Evolutionary conservation across 1,284 basidiomycete genomes (phyloP), one percentile per base, ranked within the genome.

Genomic region (Rhodotorula glutinis): DNA sequence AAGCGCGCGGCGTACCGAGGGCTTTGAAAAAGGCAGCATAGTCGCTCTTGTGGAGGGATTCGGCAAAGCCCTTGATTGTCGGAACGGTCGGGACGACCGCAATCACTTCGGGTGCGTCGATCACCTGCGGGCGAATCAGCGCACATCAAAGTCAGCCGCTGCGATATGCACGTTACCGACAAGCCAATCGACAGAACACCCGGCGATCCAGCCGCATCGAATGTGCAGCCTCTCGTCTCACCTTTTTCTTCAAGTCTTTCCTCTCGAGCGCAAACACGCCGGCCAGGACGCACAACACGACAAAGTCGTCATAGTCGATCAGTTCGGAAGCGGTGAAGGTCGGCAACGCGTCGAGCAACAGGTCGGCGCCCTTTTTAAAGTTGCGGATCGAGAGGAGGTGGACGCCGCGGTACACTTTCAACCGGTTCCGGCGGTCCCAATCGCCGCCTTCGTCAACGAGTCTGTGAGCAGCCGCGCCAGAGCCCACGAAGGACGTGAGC

Each of bases 361-460:
- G 86, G 87, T 92, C 80, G 9, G 78, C 76, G 17, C 76, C 78
- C 40, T 73, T 70, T 88, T 87, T 65, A 76, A 85, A 85, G 60
- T 84, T 80, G 49, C 95, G 88, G 66, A 93, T 88, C 25, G 91
- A 91, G 44, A 96, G 82, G 41, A 89, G 82, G 77, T 96, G 90
- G 2, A 96, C 81, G 49, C 90, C 94, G 62, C 88, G 86, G 82
- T 98, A 98, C 49, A 97, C 95, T 79, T 98, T 98, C 73, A 98
- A 86, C 54, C 94, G 85, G 79, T 98, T 98, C 41, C 93, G 85
- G 63, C 96, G 84, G 79, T 98, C 95, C 95, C 95, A 98, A 79
- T 98, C 95, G 55, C 96, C 95, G 3, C 96, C 95, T 78, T 93
- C 87, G 75, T 98, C 93, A 59, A 98, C 90, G 44, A 97, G 82